Evolutionary conservation across 129 eudicot species (phyloP).

Genomic region (Saposhnikovia divaricata): DNA sequence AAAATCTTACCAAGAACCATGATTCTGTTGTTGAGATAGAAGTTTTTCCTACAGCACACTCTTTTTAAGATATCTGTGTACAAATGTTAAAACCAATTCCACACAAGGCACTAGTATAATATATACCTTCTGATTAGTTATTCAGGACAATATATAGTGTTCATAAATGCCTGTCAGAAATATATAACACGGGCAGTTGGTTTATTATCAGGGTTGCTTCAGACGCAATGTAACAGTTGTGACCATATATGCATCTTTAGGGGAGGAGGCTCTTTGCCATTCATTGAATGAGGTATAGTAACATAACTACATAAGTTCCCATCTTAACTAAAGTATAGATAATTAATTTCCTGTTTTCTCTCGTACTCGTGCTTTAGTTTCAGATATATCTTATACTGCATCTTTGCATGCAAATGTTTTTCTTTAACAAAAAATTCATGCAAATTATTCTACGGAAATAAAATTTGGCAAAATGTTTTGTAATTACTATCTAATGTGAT

Average conservation of each 20-base stretch:
- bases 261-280: constrained; percentile 88
- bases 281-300: constrained; percentile 72
- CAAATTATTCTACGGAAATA: background rate
- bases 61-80: background rate
- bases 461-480: background rate
- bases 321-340: no score
- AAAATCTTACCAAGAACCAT: background rate
- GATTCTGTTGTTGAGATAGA: background rate
- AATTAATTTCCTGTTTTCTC: background rate
- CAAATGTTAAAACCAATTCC: background rate
- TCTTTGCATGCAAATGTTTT: background rate
- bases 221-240: constrained; percentile 59
- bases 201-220: constrained; percentile 74
- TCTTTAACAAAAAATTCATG: background rate
- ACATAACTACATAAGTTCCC: no score
- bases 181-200: constrained; percentile 4
- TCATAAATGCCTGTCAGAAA: background rate
- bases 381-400: background rate
- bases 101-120: background rate
- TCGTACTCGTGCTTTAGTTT: background rate
- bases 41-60: background rate
- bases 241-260: constrained; percentile 92
- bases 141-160: background rate
- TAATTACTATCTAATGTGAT: background rate
- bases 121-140: background rate